Evolutionary conservation across 2,329 filamentous ascomycete species (phyloP).

Genomic region (Phialophora chinensis): DNA sequence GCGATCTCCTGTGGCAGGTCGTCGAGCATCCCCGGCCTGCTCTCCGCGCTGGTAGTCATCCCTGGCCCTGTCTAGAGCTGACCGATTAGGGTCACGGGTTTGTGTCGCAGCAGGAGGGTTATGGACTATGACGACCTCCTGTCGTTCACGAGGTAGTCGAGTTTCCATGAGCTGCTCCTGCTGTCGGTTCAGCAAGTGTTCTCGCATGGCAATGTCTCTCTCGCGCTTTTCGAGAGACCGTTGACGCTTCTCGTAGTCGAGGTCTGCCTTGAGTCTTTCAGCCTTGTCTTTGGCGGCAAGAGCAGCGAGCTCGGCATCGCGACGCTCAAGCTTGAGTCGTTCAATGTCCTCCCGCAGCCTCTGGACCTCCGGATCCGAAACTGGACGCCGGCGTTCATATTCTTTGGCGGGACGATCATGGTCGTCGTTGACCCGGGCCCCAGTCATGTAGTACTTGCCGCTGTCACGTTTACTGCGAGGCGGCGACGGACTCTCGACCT

Average conservation of each 20-base stretch:
- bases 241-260: constrained; percentile 28
- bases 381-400: constrained; percentile 28
- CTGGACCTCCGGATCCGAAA: constrained; percentile 25
- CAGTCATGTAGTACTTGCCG: constrained; percentile 28
- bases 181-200: constrained; percentile 20
- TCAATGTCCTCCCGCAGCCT: constrained; percentile 25
- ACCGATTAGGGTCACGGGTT: constrained; percentile 9
- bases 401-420: constrained; percentile 14
- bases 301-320: constrained; percentile 31
- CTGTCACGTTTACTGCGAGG: constrained; percentile 28
- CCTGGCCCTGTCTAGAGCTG: constrained; percentile 32
- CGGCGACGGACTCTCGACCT: constrained; percentile 30
- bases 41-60: constrained; percentile 27
- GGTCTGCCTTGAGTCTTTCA: constrained; percentile 22
- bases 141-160: constrained; percentile 21
- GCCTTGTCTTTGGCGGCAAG: constrained; percentile 23
- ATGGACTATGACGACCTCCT: constrained; percentile 33
- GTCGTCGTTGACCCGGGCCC: constrained; percentile 11
- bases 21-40: constrained; percentile 19
- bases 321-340: constrained; percentile 26
- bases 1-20: constrained; percentile 20
- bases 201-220: constrained; percentile 19
- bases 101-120: constrained; percentile 13
- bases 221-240: constrained; percentile 32
- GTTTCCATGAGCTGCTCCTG: constrained; percentile 20